A percentile compares a stretch with the other conserved stretches of the same genome.
phyloP scores from a whole-genome alignment of 108 stramenopile genomes.

The Conticribra weissflogii region DNA sequence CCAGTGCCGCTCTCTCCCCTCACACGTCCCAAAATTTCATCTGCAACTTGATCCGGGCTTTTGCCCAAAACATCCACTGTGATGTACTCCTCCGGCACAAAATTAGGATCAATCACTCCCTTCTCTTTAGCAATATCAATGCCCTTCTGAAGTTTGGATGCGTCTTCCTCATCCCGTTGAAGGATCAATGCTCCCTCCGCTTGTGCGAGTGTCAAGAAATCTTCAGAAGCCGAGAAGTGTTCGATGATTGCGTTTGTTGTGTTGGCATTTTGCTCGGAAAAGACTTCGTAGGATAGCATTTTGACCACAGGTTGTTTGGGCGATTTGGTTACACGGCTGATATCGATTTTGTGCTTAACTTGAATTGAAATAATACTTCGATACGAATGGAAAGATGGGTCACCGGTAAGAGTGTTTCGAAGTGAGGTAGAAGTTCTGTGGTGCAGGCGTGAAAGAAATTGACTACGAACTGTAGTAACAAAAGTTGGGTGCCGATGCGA shows the following conservation, averaged over 20 bases:
- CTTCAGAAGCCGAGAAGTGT: slow-evolving; percentile 33
- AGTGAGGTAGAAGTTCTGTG: not conserved
- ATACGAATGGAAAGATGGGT: not conserved
- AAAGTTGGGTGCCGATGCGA: not conserved
- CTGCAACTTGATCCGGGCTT: slow-evolving; percentile 73
- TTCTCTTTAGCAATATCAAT: slow-evolving; percentile 85
- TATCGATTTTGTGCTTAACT: not conserved
- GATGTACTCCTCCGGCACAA: slow-evolving; percentile 77
- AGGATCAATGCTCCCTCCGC: slow-evolving; percentile 70
- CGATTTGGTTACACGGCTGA: not conserved
- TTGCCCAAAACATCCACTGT: slow-evolving; percentile 85
- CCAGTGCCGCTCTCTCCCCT: slow-evolving; percentile 37
- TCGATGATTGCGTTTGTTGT: slow-evolving; percentile 83
- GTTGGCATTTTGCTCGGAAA: slow-evolving; percentile 77
- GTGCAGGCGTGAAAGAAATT: not conserved
- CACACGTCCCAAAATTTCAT: slow-evolving; percentile 63
- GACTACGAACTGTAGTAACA: not conserved
- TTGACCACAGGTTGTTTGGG: slow-evolving; percentile 11
- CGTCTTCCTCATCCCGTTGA: slow-evolving; percentile 80
- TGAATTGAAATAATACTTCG: not conserved
- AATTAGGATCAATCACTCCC: slow-evolving; percentile 82
- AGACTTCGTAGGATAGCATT: slow-evolving; percentile 45
- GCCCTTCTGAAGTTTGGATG: slow-evolving; percentile 65
- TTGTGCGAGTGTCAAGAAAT: slow-evolving; percentile 51
- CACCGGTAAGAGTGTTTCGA: not conserved